Base-by-base conservation (phyloP, 305 asterid species). In the Fraxinus platypoda region DNA sequence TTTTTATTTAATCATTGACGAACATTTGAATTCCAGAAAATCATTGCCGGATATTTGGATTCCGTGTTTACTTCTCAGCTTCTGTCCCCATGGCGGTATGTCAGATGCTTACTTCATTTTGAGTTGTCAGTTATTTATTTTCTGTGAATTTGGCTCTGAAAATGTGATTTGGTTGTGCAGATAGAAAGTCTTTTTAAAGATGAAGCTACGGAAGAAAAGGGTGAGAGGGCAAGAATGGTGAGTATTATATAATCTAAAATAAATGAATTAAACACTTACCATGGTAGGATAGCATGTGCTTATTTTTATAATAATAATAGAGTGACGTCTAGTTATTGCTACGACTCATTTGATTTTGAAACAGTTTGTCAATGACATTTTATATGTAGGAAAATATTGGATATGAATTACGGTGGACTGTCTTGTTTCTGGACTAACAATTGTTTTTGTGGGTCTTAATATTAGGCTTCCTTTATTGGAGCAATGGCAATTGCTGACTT, bases 191-290 rank as follows among this genome's bases (percentile, higher is more conserved):
- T 95, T 81, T 83, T 95, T 37, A 95, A 95, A 84, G 94, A 95
- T 94, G 99, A 95, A 84, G 99, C 99, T 62, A 94, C 93, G 4
- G 98, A 91, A 86, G 99, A 95, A 80, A 95, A 95, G 99, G 98
- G 97, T 8, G 99, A 95, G 83, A 90, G 97, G 31, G 99, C 97
- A 41, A 89, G 99, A 88, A 91, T 95, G 99, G 99, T 95, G 81
- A 90, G 93, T 87, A 8, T 54, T 41, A 7, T 81, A 33, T 72
- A 64, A 4, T 19, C 19, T 66, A 64, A 13, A 33, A 35, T 74
- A 33, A 62, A 78, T 30, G 21, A 49, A 38, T 71, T 70, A 19
- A 76, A 66, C 46, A 26, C 81, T 23, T 79, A 34, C 35, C 21
- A 43, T 12, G 75, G 8, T 33, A 70, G 34, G n/a, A 26, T 66